phyloP scores from a whole-genome alignment of 179 eudicot genomes.

The Spergularia azorica region DNA sequence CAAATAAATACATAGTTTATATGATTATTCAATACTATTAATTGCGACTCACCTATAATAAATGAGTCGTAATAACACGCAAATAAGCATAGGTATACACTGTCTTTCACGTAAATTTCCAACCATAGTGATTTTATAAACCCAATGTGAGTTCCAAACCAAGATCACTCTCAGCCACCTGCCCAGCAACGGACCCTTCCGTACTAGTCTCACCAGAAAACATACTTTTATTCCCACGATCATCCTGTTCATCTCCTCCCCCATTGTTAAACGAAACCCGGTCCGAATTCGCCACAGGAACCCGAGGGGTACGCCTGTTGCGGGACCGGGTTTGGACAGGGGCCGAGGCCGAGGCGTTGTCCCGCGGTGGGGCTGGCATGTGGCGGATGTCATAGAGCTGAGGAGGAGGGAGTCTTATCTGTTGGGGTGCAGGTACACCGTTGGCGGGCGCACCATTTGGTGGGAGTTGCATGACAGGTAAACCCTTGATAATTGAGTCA shows the following conservation, averaged over 20 bases:
- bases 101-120: background rate
- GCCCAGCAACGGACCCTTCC: conserved; percentile 30
- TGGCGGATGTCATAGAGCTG: conserved; percentile 52
- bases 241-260: conserved; percentile 14
- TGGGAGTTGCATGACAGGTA: conserved; percentile 39
- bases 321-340: conserved; percentile 28
- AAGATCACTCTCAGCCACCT: conserved; percentile 24
- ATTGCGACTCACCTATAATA: too few species aligned
- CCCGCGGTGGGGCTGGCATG: conserved; percentile 24
- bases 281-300: conserved; percentile 14
- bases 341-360: background rate
- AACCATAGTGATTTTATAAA: conserved; percentile 4
- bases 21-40: too few species aligned
- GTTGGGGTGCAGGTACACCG: conserved; percentile 5
- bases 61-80: too few species aligned
- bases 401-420: conserved; percentile 28
- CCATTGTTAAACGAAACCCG: conserved; percentile 15
- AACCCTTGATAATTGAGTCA: conserved; percentile 50
- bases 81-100: too few species aligned
- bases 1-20: too few species aligned
- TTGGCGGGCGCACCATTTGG: conserved; percentile 1
- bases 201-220: conserved; percentile 41
- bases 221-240: conserved; percentile 25
- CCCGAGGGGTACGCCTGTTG: conserved; percentile 13
- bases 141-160: conserved; percentile 49